Base-by-base conservation (phyloP, 148 eudicot genomes). In the Nepenthes mirabilis region DNA sequence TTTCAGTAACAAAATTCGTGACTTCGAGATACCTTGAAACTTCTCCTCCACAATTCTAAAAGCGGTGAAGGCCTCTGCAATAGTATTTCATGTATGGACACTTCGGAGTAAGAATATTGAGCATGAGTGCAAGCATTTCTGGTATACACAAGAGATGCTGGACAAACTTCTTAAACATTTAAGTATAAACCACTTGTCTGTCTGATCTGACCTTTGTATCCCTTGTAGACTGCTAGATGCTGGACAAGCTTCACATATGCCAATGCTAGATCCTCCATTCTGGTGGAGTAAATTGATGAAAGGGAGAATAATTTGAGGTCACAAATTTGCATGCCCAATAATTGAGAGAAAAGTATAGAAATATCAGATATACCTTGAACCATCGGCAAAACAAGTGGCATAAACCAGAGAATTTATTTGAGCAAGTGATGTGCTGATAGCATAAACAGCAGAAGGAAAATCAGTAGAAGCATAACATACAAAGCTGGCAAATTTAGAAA, bases 161-260 rank as follows among this genome's bases (percentile, higher is more conserved):
- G 3, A 55, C 35, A 55, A 55, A 55, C 58, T 2, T 32, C 6
- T 34, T 9, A 34, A 6, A 35, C 3, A 56, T 36, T 62, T 33
- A 32, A 2, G 0, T 45, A 52, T 33, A 57, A 33, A 47, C 7
- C 47, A 62, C 10, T 35, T 52, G 60, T 11, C 37, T 71, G 14
- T 60, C 8, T 40, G 52, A 63, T 40, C 64, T 60, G 62, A 59
- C 62, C 82, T 71, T 68, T 77, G 66, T 94, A 89, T 60, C 99
- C 99, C 79, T 86, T 94, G 71, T 70, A 84, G 8, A 86, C 72
- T 48, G 90, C 95, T 63, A 89, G 67, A 76, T 86, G 86, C 68
- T 94, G 99, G 77, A 94, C 81, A 74, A 94, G 97, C 79, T 94
- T 94, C 70, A 79, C 79, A 69, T 91, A 86, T 43, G 97, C 87